Conservation (phyloP, 768 basidiomycete genomes). For the Dentipellis sp. region DNA sequence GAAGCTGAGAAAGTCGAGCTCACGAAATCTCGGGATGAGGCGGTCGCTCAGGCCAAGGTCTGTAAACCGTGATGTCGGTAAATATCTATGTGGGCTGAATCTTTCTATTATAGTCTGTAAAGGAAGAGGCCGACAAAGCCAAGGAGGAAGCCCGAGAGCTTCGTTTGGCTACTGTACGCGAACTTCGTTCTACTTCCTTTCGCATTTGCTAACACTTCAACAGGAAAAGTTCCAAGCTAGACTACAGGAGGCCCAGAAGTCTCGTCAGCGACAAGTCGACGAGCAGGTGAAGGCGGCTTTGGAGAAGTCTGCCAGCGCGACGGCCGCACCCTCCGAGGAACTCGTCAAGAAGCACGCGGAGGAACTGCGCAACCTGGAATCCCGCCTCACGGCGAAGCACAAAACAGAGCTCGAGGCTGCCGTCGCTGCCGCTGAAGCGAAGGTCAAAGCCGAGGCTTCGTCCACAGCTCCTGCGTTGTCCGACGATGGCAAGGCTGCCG, state of each 20-base stretch:
- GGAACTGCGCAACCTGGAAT: slow-evolving; percentile 48
- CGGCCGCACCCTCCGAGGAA: slow-evolving; percentile 28
- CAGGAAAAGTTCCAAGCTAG: slow-evolving; percentile 40
- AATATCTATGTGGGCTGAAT: neutral
- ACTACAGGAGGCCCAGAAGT: slow-evolving; percentile 43
- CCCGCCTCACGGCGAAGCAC: slow-evolving; percentile 43
- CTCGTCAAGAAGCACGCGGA: slow-evolving; percentile 44
- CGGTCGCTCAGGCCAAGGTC: slow-evolving; percentile 50
- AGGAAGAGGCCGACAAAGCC: slow-evolving; percentile 16
- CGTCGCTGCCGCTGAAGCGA: slow-evolving; percentile 28
- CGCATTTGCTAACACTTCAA: neutral
- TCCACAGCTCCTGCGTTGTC: slow-evolving; percentile 12
- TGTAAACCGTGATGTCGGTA: neutral
- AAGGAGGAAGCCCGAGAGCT: slow-evolving; percentile 17
- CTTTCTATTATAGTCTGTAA: slow-evolving; percentile 9
- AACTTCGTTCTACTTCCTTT: neutral
- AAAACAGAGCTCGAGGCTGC: slow-evolving; percentile 44
- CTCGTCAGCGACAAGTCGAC: slow-evolving; percentile 42
- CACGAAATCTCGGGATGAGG: slow-evolving; percentile 49
- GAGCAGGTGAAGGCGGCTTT: slow-evolving; percentile 49
- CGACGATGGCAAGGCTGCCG: slow-evolving; percentile 32
- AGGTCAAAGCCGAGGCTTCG: slow-evolving; percentile 16
- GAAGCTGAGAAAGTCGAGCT: slow-evolving; percentile 56
- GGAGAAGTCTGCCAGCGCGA: slow-evolving; percentile 35
- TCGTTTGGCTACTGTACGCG: slow-evolving; percentile 15